Conservation (phyloP, 805 yeast genomes). For the Myxozyma mucilagina region DNA sequence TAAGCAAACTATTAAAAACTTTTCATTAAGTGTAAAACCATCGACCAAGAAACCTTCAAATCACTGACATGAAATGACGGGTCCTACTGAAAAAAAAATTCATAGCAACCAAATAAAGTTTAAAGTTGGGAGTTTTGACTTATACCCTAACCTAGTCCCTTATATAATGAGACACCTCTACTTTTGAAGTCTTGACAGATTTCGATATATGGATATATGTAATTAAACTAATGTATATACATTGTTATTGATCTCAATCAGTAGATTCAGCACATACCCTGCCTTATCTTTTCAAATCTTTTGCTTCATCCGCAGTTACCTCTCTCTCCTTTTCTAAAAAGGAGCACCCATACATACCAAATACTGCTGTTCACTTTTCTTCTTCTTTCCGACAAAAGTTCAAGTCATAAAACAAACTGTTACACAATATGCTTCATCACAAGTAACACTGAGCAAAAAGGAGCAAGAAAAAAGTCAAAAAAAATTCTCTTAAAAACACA, state of each 20-base stretch:
- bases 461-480: not conserved
- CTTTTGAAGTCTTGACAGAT: not conserved
- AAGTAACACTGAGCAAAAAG: not conserved
- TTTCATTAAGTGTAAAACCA: not conserved
- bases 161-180: not conserved
- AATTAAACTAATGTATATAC: no score
- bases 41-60: not conserved
- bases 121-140: conserved; percentile 2
- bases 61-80: not conserved
- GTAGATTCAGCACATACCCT: no score
- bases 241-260: no score
- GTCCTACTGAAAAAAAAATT: conserved; percentile 5
- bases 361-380: no score
- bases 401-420: no score
- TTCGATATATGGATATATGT: not conserved
- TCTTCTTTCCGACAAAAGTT: no score
- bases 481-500: not conserved
- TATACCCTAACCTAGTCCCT: not conserved
- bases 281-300: no score
- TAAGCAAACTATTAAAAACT: not conserved
- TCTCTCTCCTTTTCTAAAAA: no score
- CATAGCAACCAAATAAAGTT: conserved; percentile 3
- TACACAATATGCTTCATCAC: no score
- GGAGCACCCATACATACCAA: no score
- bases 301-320: no score